Evolutionary conservation across 2,329 filamentous ascomycete genomes (phyloP).

Genomic region (Xylaria arbuscula): DNA sequence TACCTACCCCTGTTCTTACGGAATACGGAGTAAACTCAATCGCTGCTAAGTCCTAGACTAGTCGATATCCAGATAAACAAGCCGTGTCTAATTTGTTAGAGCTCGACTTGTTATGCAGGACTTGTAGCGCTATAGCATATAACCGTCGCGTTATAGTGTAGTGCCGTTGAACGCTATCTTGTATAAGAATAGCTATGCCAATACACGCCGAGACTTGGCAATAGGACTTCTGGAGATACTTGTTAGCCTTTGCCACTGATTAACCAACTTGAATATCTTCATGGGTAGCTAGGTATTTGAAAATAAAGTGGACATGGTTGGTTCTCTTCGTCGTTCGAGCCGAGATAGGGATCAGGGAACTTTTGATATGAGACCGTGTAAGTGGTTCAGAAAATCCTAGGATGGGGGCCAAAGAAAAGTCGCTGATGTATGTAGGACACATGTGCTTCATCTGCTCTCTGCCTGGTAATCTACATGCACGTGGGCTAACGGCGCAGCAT

Average conservation of each 20-base stretch:
- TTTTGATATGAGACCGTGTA: slow-evolving; percentile 17
- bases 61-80: slow-evolving; percentile 22
- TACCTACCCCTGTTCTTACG: slow-evolving; percentile 12
- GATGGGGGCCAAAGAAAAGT: background rate
- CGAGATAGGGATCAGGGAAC: slow-evolving; percentile 8
- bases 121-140: slow-evolving; percentile 10
- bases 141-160: background rate
- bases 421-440: slow-evolving; percentile 12
- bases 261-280: background rate
- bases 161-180: background rate
- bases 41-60: slow-evolving; percentile 32
- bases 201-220: slow-evolving; percentile 15
- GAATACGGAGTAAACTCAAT: slow-evolving; percentile 15
- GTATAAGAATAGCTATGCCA: slow-evolving; percentile 10
- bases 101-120: slow-evolving; percentile 19
- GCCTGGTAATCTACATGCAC: background rate
- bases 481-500: background rate
- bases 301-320: background rate
- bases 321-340: background rate
- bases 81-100: slow-evolving; percentile 12
- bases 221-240: slow-evolving; percentile 8
- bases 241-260: background rate
- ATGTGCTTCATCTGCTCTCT: background rate
- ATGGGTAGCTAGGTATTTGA: slow-evolving; percentile 3
- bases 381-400: background rate